These are phyloP conservation scores for Annulohypoxylon moriforme DNA, from an alignment of 495 filamentous ascomycete species.

Conservation along the genomic window DNA sequence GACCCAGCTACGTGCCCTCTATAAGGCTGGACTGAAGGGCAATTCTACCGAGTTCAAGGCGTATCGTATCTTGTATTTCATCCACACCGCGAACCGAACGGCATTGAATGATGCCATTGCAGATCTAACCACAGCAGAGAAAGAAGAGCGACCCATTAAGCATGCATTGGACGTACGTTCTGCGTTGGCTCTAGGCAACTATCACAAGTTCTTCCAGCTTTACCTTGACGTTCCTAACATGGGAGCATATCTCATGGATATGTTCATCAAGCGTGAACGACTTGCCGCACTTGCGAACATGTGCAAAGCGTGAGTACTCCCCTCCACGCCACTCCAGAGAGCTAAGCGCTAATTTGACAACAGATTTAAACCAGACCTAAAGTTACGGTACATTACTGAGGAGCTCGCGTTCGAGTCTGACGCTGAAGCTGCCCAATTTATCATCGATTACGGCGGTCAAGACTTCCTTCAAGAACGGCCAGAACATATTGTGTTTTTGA, in stretches of 20 bases:
- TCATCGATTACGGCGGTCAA: slow-evolving; percentile 79
- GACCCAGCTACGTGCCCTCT: slow-evolving; percentile 92
- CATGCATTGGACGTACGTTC: slow-evolving; percentile 94
- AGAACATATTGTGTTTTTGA: slow-evolving; percentile 77
- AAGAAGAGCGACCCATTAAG: slow-evolving; percentile 81
- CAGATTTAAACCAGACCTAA: slow-evolving; percentile 92
- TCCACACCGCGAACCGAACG: slow-evolving; percentile 97
- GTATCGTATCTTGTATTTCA: slow-evolving; percentile 99
- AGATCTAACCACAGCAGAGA: slow-evolving; percentile 97
- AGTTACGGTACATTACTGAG: slow-evolving; percentile 90
- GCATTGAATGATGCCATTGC: slow-evolving; percentile 97
- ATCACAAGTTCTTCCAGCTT: slow-evolving; percentile 95
- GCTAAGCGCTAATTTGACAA: slow-evolving; percentile 50
- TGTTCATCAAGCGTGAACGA: slow-evolving; percentile 95
- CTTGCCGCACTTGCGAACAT: slow-evolving; percentile 88
- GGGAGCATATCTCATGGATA: slow-evolving; percentile 98
- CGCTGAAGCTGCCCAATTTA: slow-evolving; percentile 87
- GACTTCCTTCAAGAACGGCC: slow-evolving; percentile 82
- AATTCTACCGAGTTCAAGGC: slow-evolving; percentile 97
- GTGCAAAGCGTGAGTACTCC: slow-evolving; percentile 85
- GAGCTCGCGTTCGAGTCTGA: slow-evolving; percentile 96
- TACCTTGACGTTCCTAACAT: slow-evolving; percentile 96
- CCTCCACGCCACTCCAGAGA: background rate
- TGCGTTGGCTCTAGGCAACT: slow-evolving; percentile 91
- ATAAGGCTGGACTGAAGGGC: slow-evolving; percentile 85